These are phyloP conservation scores for Prunella vulgaris DNA, from an alignment of 257 asterid species.

Conservation along the genomic window DNA sequence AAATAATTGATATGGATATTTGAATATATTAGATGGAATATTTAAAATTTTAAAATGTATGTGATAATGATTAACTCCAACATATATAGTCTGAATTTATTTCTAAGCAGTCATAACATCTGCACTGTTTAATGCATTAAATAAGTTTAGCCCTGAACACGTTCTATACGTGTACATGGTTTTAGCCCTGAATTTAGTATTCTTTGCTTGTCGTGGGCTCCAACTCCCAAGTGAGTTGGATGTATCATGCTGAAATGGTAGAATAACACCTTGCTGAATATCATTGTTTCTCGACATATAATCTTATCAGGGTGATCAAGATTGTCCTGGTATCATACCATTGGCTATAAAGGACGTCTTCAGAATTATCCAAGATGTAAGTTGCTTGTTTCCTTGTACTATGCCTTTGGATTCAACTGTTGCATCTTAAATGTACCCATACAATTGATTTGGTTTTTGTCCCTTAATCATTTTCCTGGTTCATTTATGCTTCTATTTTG, in stretches of 20 bases:
- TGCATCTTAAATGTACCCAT: background rate
- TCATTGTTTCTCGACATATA: constrained; percentile 21
- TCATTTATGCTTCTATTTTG: constrained; percentile 9
- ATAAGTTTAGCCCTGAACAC: constrained; percentile 9
- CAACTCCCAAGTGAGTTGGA: constrained; percentile 4
- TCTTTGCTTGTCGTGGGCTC: background rate
- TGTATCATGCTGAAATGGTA: background rate
- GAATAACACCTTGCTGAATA: constrained; percentile 21
- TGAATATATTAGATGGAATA: background rate
- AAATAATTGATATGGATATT: background rate
- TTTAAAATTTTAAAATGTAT: background rate
- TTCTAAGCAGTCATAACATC: constrained; percentile 14
- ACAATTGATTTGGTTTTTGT: background rate
- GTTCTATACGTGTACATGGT: constrained; percentile 1
- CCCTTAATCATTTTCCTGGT: background rate
- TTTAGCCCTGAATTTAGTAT: constrained; percentile 1
- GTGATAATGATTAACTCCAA: background rate
- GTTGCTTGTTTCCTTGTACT: constrained; percentile 27
- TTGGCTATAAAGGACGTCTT: constrained; percentile 97
- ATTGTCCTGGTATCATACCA: constrained; percentile 90
- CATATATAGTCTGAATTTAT: background rate
- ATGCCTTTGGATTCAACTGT: background rate
- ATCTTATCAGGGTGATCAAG: constrained; percentile 79
- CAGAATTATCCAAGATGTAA: constrained; percentile 97
- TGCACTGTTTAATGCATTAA: background rate